Evolutionary conservation across 768 basidiomycete genomes (phyloP).

Genomic region (Pluteus cervinus): DNA sequence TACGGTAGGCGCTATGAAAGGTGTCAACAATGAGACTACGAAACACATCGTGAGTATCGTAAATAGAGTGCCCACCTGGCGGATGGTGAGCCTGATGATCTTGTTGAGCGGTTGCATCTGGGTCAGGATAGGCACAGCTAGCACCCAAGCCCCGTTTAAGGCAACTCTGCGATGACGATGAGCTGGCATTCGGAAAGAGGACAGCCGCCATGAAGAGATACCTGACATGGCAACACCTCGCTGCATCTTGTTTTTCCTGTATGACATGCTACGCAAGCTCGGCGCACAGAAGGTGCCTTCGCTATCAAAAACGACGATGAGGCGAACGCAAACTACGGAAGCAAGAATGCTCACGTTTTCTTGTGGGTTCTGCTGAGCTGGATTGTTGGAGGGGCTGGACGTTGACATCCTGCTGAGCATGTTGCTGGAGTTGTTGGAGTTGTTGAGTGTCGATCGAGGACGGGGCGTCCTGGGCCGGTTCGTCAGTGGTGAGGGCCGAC

Average conservation of each 20-base stretch:
- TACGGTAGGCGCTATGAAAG: constrained; percentile 22
- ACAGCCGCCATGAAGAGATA: constrained; percentile 16
- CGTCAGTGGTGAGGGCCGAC: constrained; percentile 73
- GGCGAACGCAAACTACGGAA: constrained; percentile 8
- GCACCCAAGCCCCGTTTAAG: constrained; percentile 73
- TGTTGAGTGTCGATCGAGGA: constrained; percentile 57
- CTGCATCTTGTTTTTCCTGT: constrained; percentile 80
- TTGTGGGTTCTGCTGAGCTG: constrained; percentile 27
- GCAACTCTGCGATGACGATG: constrained; percentile 49
- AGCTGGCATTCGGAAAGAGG: constrained; percentile 3
- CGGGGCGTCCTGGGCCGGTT: constrained; percentile 48
- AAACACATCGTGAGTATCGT: constrained; percentile 8
- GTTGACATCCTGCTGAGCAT: constrained; percentile 27
- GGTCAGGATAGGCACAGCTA: constrained; percentile 73
- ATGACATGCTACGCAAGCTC: constrained; percentile 78
- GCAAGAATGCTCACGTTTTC: constrained; percentile 52
- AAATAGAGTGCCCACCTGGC: constrained; percentile 23
- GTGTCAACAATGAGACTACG: constrained; percentile 11
- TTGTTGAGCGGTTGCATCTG: constrained; percentile 50
- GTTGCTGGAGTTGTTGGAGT: constrained; percentile 47
- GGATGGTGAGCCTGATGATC: constrained; percentile 35
- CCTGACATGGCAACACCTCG: constrained; percentile 79
- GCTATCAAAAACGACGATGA: constrained; percentile 34
- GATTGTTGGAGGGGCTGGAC: constrained; percentile 18
- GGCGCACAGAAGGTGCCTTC: constrained; percentile 75